A percentile compares a stretch with the other conserved stretches of the same genome.
These are phyloP conservation scores for Albifimbria verrucaria DNA, from an alignment of 2,329 filamentous ascomycete genomes.

Conservation along the genomic window DNA sequence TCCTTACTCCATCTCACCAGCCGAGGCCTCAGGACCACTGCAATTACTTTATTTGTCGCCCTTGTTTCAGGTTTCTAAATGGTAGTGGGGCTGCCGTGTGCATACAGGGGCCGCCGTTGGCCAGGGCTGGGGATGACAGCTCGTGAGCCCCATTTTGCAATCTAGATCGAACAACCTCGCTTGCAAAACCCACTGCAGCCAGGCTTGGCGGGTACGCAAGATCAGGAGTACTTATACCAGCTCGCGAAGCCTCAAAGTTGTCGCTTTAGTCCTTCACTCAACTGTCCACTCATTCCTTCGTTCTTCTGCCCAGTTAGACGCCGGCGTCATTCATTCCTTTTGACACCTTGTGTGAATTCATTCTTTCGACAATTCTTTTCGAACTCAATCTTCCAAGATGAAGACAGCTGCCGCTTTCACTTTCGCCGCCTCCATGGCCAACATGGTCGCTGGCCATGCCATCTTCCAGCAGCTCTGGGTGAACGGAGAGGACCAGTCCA, in stretches of 20 bases:
- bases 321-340: constrained; percentile 3
- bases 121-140: not conserved
- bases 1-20: too few relatives aligned
- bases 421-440: constrained; percentile 2
- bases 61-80: not conserved
- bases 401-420: not conserved
- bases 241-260: not conserved
- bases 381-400: not conserved
- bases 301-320: not conserved
- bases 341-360: not conserved
- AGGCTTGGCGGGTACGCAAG: not conserved
- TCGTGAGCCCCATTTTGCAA: not conserved
- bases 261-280: not conserved
- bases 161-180: constrained; percentile 1
- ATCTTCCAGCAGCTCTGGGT: constrained; percentile 4
- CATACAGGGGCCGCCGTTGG: not conserved
- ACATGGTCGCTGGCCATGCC: constrained; percentile 2
- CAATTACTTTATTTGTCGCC: too few relatives aligned
- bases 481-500: constrained; percentile 2
- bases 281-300: not conserved
- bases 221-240: not conserved
- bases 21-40: too few relatives aligned
- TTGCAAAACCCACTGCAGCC: not conserved
- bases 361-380: not conserved
- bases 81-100: not conserved